These are phyloP conservation scores for Kwoniella europaea DNA, from an alignment of 768 basidiomycete species.

Conservation along the genomic window DNA sequence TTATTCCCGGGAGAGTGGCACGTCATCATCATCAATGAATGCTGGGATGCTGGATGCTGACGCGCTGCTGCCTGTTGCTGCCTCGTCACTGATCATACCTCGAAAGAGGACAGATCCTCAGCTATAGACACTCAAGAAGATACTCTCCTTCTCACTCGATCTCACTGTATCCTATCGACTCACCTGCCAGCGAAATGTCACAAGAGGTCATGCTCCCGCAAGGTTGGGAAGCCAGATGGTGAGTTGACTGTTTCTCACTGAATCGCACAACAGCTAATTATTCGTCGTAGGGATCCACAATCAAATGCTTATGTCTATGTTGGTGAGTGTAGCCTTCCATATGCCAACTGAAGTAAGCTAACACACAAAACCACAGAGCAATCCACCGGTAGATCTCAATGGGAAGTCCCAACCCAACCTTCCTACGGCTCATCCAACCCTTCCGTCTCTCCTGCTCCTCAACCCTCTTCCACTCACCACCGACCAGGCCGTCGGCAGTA, in stretches of 20 bases:
- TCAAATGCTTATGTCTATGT: constrained; percentile 86
- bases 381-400: constrained; percentile 74
- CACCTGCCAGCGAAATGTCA: constrained; percentile 14
- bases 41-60: background rate
- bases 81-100: constrained; percentile 16
- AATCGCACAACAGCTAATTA: constrained; percentile 9
- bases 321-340: constrained; percentile 64
- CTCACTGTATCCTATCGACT: no score
- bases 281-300: constrained; percentile 69
- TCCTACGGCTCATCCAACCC: constrained; percentile 44
- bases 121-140: background rate
- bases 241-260: constrained; percentile 37
- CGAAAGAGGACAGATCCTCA: background rate
- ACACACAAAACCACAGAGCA: constrained; percentile 66
- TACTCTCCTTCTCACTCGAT: no score
- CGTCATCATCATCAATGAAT: background rate
- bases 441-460: constrained; percentile 50
- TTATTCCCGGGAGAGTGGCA: constrained; percentile 26
- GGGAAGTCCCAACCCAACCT: constrained; percentile 73
- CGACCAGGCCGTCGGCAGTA: constrained; percentile 81
- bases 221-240: constrained; percentile 95
- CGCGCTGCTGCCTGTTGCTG: constrained; percentile 9
- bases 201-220: constrained; percentile 66
- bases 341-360: background rate
- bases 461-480: constrained; percentile 59